Evolutionary conservation across 495 filamentous ascomycete species (phyloP).

Genomic region (Neurospora tetraspora): DNA sequence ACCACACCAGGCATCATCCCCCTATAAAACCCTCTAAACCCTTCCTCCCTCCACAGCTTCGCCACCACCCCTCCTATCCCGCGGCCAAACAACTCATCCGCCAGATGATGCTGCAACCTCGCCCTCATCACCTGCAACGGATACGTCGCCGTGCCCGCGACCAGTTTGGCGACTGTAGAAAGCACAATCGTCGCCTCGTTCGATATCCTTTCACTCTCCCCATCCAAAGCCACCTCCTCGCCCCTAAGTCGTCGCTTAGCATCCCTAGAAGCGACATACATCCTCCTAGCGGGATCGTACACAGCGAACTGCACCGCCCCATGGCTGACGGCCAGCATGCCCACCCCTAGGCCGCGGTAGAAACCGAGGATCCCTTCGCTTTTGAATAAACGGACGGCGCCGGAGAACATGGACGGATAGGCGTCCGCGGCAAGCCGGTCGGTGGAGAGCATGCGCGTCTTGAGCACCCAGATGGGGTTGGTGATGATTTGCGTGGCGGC

Average conservation of each 20-base stretch:
- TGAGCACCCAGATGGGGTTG: slow-evolving; percentile 97
- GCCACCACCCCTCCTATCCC: slow-evolving; percentile 59
- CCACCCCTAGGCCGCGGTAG: slow-evolving; percentile 73
- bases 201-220: slow-evolving; percentile 36
- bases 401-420: slow-evolving; percentile 66
- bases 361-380: slow-evolving; percentile 68
- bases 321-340: slow-evolving; percentile 84
- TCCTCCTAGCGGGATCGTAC: slow-evolving; percentile 74
- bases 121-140: slow-evolving; percentile 88
- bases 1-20: slow-evolving; percentile 81
- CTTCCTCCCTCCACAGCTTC: slow-evolving; percentile 71
- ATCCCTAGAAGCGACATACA: slow-evolving; percentile 34
- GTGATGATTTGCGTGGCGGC: slow-evolving; percentile 66
- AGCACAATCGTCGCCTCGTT: slow-evolving; percentile 71
- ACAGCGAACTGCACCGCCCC: slow-evolving; percentile 94
- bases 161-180: slow-evolving; percentile 73
- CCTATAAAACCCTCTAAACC: slow-evolving; percentile 80
- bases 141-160: slow-evolving; percentile 81
- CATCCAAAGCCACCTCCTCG: not conserved
- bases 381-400: slow-evolving; percentile 50
- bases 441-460: slow-evolving; percentile 91
- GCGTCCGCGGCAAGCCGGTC: slow-evolving; percentile 63
- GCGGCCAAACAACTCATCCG: slow-evolving; percentile 53
- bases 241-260: not conserved
- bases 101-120: slow-evolving; percentile 80